Conservation (phyloP, 176 grass and related monocot genomes). For the Oryza glumipatula region DNA sequence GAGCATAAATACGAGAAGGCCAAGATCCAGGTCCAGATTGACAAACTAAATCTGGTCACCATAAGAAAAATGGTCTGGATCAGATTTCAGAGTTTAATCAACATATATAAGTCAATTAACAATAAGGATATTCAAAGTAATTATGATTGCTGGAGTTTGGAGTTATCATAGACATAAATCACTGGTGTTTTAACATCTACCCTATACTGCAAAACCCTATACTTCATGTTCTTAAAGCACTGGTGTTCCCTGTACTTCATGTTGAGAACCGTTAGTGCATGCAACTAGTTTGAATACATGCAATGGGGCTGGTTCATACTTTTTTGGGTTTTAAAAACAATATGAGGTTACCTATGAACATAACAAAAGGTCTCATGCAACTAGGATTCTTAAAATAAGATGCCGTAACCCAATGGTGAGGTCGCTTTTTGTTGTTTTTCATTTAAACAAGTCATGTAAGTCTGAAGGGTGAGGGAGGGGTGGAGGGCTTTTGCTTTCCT, state of each 20-base stretch:
- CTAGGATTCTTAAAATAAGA: conserved; percentile 27
- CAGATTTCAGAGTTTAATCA: conserved; percentile 35
- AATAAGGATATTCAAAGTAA: background rate
- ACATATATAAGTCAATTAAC: conserved; percentile 31
- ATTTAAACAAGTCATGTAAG: too few species aligned
- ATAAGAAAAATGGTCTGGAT: conserved; percentile 31
- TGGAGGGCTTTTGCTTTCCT: too few species aligned
- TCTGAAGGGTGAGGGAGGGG: too few species aligned
- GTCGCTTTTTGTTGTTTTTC: too few species aligned
- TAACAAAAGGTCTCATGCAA: conserved; percentile 12
- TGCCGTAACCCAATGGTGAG: background rate
- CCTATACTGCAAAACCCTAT: background rate
- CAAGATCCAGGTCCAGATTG: conserved; percentile 96
- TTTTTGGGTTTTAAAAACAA: background rate
- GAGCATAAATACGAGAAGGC: conserved; percentile 88
- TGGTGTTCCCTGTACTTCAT: background rate
- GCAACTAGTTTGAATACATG: background rate
- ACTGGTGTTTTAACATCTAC: conserved; percentile 2
- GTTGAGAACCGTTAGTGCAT: conserved; percentile 13
- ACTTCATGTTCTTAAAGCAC: background rate
- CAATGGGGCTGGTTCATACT: background rate
- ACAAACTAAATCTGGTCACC: conserved; percentile 90
- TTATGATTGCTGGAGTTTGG: background rate
- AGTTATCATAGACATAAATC: background rate
- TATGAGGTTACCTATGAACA: background rate